These are phyloP conservation scores for Dendrobium chrysotoxum DNA, from an alignment of 106 monocot genomes.

Conservation along the genomic window DNA sequence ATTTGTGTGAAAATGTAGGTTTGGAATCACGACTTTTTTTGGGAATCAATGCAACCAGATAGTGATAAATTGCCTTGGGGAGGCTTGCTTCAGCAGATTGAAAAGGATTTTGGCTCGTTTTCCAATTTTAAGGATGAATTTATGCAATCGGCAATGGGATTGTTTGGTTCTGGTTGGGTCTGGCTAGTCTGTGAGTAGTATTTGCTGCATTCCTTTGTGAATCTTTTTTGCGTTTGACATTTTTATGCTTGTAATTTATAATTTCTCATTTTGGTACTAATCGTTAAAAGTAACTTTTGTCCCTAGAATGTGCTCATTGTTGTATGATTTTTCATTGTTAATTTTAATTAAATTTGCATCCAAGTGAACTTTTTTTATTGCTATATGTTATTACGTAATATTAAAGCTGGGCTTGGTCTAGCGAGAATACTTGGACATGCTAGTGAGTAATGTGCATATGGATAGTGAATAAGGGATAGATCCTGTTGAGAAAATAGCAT, in stretches of 20 bases:
- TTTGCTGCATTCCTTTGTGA: conserved; percentile 1
- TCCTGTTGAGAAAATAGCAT: not conserved
- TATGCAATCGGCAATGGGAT: conserved; percentile 39
- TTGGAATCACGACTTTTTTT: conserved; percentile 99
- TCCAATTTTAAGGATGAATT: conserved; percentile 77
- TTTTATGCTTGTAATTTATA: not conserved
- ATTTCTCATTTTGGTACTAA: not conserved
- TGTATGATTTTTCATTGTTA: not conserved
- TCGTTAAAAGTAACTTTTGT: not conserved
- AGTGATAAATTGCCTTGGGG: conserved; percentile 62
- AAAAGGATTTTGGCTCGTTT: conserved; percentile 92
- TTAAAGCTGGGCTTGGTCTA: not conserved
- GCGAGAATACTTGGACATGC: not conserved
- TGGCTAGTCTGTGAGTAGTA: conserved; percentile 85
- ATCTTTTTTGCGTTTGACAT: not conserved
- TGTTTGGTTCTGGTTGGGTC: conserved; percentile 95
- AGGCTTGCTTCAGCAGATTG: conserved; percentile 82
- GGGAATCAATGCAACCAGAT: conserved; percentile 96
- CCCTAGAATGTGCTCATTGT: not conserved
- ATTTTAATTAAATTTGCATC: not conserved
- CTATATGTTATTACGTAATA: not conserved
- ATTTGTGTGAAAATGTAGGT: conserved; percentile 24
- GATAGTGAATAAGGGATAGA: not conserved
- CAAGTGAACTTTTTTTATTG: not conserved
- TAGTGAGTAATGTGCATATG: not conserved